Evolutionary conservation across 2,329 filamentous ascomycete species (phyloP).

Genomic region (Elsinoe fawcettii): DNA sequence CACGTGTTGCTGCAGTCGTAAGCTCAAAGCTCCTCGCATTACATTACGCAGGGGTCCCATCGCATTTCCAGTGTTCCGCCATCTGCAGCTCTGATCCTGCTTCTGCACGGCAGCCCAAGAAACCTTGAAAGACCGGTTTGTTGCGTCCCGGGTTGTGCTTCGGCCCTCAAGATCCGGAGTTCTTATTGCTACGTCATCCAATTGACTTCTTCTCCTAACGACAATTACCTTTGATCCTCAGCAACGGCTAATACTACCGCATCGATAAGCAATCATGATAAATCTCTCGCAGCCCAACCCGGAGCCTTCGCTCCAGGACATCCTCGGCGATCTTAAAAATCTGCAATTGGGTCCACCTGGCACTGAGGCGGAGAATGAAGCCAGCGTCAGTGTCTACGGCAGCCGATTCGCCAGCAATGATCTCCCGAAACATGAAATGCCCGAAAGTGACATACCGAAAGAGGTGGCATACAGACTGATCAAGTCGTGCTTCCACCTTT

Average conservation of each 20-base stretch:
- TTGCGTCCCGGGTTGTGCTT: conserved; percentile 2
- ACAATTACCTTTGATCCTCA: background rate
- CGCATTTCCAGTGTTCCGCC: background rate
- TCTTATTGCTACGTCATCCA: background rate
- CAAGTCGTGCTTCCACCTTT: conserved; percentile 42
- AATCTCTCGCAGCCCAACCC: conserved; percentile 34
- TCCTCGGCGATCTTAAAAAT: conserved; percentile 40
- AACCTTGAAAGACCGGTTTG: background rate
- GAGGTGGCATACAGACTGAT: conserved; percentile 96
- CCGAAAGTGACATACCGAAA: conserved; percentile 80
- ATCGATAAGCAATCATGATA: conserved; percentile 36
- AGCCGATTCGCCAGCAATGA: conserved; percentile 74
- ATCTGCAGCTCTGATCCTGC: background rate
- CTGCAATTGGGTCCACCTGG: conserved; percentile 39
- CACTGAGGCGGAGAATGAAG: conserved; percentile 43
- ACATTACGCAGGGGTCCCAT: background rate
- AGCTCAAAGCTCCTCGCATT: background rate
- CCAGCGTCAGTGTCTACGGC: conserved; percentile 79
- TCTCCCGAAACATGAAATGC: conserved; percentile 77
- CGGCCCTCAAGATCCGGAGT: background rate
- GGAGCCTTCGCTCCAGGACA: conserved; percentile 32
- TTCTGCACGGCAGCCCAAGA: background rate
- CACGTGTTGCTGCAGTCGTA: background rate
- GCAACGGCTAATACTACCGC: background rate
- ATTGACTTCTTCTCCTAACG: background rate